Evolutionary conservation across 495 filamentous ascomycete genomes (phyloP).

Genomic region (Durotheca rogersii): DNA sequence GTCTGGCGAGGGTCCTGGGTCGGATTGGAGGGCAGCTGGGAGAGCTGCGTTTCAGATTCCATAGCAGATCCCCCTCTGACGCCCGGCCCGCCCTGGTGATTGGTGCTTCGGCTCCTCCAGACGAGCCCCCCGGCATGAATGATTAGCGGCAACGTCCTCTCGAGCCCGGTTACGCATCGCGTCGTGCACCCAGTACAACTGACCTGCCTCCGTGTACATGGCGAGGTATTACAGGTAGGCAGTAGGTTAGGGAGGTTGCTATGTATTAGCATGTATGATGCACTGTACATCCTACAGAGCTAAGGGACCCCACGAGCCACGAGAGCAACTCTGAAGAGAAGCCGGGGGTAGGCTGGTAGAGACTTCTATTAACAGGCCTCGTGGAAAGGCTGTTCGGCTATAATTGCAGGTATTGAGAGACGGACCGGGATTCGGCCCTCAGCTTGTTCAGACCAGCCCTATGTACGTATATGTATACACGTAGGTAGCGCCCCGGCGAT

Average conservation of each 20-base stretch:
- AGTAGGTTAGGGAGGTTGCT: not conserved
- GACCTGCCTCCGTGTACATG: too few species aligned
- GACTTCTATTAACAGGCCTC: not conserved
- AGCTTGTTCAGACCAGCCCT: not conserved
- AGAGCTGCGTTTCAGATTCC: constrained; percentile 32
- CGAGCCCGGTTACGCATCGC: too few species aligned
- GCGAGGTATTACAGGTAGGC: too few species aligned
- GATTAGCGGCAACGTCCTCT: too few species aligned
- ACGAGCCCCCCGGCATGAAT: constrained; percentile 18
- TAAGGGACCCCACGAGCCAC: constrained; percentile 9
- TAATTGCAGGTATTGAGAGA: not conserved
- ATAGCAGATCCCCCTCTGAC: constrained; percentile 23
- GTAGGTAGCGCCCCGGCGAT: not conserved
- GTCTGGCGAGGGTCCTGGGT: constrained; percentile 15
- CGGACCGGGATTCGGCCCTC: not conserved
- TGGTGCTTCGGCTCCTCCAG: constrained; percentile 18
- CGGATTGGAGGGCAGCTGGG: constrained; percentile 9
- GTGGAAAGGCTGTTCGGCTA: not conserved
- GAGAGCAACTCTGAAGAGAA: not conserved
- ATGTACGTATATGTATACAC: not conserved
- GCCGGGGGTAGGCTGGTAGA: not conserved
- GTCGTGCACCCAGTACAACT: too few species aligned
- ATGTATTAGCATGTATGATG: too few species aligned
- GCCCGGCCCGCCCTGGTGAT: constrained; percentile 11
- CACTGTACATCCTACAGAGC: too few species aligned